phyloP scores from a whole-genome alignment of 768 basidiomycete species.

The Serendipita vermifera region DNA sequence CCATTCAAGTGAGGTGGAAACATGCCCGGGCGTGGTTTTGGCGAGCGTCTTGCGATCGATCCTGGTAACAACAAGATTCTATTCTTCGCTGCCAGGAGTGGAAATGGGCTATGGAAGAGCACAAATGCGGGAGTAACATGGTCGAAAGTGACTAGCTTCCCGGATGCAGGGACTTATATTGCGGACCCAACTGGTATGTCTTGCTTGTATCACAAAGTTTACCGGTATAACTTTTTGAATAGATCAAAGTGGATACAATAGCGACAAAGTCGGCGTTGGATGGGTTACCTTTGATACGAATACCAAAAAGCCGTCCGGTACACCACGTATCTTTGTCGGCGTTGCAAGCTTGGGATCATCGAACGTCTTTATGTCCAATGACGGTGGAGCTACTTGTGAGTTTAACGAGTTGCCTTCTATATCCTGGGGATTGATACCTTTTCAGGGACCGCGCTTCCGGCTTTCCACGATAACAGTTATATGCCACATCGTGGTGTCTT shows the following conservation, averaged over 20 bases:
- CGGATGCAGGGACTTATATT: conserved; percentile 38
- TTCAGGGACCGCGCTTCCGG: conserved; percentile 44
- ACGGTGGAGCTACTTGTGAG: conserved; percentile 49
- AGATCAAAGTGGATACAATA: conserved; percentile 24
- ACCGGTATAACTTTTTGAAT: neutral
- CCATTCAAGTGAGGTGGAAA: too few species aligned
- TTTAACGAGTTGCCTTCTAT: too few species aligned
- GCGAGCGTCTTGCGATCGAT: conserved; percentile 47
- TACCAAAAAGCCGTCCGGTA: conserved; percentile 34
- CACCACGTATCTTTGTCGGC: conserved; percentile 58
- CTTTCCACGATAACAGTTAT: conserved; percentile 45
- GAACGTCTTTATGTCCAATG: conserved; percentile 43
- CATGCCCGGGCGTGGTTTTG: conserved; percentile 54
- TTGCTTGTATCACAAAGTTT: neutral
- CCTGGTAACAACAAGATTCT: conserved; percentile 48
- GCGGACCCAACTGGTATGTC: conserved; percentile 37
- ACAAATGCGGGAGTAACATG: conserved; percentile 45
- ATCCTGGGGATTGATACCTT: too few species aligned
- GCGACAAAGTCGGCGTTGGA: conserved; percentile 32
- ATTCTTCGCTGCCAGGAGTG: conserved; percentile 50
- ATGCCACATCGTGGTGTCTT: conserved; percentile 58
- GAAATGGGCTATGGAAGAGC: conserved; percentile 54
- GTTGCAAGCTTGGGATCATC: conserved; percentile 42
- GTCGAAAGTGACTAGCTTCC: conserved; percentile 44
- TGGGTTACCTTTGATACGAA: conserved; percentile 47